Percentiles rank a stretch among this genome's conserved stretches.
Evolutionary conservation across 768 basidiomycete species (phyloP).

Genomic region (Tylopilus felleus): DNA sequence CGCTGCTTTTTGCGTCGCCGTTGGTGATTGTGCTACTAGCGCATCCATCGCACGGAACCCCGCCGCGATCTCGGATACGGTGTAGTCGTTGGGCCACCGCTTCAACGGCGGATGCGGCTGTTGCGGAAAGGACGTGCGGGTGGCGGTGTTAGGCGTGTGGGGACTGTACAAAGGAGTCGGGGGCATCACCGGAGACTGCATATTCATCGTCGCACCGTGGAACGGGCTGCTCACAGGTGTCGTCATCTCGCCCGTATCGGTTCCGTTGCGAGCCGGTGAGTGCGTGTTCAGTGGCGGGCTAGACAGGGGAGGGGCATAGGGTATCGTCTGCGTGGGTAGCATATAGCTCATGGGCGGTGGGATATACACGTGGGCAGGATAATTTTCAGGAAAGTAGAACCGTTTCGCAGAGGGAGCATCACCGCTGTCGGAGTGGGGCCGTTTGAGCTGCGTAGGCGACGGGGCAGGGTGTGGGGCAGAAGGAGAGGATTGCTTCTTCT

Average conservation of each 20-base stretch:
- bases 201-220: slow-evolving; percentile 4
- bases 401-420: slow-evolving; percentile 29
- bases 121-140: slow-evolving; percentile 39
- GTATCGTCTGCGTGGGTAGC: slow-evolving; percentile 27
- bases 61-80: slow-evolving; percentile 58
- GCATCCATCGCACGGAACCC: slow-evolving; percentile 54
- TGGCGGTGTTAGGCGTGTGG: slow-evolving; percentile 22
- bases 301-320: slow-evolving; percentile 22
- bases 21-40: slow-evolving; percentile 33
- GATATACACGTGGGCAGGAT: slow-evolving; percentile 30
- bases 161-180: slow-evolving; percentile 21
- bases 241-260: slow-evolving; percentile 17
- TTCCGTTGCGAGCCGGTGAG: slow-evolving; percentile 10
- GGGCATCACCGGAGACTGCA: slow-evolving; percentile 21
- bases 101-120: slow-evolving; percentile 64
- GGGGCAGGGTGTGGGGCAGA: not conserved
- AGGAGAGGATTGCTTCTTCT: slow-evolving; percentile 15
- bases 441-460: slow-evolving; percentile 24
- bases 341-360: slow-evolving; percentile 27
- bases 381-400: slow-evolving; percentile 27
- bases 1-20: slow-evolving; percentile 60
- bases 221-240: slow-evolving; percentile 17
- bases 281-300: slow-evolving; percentile 16
- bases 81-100: slow-evolving; percentile 76
- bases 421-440: slow-evolving; percentile 20